Evolutionary conservation across 2,329 filamentous ascomycete genomes (phyloP).

Genomic region (Fusarium musae): DNA sequence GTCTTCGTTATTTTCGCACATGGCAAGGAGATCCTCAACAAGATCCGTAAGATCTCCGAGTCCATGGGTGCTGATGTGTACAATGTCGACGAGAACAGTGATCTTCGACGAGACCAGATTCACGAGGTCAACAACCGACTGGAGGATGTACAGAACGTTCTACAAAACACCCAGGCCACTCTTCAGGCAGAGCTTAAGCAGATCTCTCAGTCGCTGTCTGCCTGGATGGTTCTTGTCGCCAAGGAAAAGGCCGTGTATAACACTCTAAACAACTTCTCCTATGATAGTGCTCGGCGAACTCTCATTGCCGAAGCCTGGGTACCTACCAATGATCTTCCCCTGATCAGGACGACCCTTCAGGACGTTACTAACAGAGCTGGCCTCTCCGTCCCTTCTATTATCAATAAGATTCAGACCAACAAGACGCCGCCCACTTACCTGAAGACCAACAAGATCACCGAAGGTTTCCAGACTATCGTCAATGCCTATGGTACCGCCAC

Average conservation of each 20-base stretch:
- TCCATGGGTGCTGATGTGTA: constrained; percentile 96
- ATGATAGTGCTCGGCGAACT: constrained; percentile 94
- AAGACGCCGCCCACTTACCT: constrained; percentile 98
- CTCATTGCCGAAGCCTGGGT: constrained; percentile 98
- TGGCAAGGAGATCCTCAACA: constrained; percentile 96
- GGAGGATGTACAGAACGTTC: constrained; percentile 88
- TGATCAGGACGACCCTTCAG: constrained; percentile 92
- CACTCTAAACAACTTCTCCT: constrained; percentile 95
- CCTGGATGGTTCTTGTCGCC: constrained; percentile 97
- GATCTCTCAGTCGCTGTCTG: constrained; percentile 90
- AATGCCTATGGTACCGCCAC: constrained; percentile 98
- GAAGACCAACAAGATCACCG: constrained; percentile 98
- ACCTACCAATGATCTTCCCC: constrained; percentile 86
- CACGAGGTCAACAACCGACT: constrained; percentile 96
- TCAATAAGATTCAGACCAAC: constrained; percentile 96
- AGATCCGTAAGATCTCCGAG: constrained; percentile 99
- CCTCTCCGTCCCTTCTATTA: constrained; percentile 96
- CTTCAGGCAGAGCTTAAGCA: constrained; percentile 92
- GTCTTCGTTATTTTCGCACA: constrained; percentile 99
- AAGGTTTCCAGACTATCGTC: constrained; percentile 98
- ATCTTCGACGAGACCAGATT: constrained; percentile 93
- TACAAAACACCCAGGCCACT: constrained; percentile 94
- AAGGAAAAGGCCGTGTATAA: constrained; percentile 99
- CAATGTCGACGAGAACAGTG: constrained; percentile 96
- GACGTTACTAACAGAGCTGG: constrained; percentile 97